Percentiles rank a stretch among this genome's conserved stretches.
Evolutionary conservation across 805 yeast species (phyloP).

Genomic region (Lachancea sp.): DNA sequence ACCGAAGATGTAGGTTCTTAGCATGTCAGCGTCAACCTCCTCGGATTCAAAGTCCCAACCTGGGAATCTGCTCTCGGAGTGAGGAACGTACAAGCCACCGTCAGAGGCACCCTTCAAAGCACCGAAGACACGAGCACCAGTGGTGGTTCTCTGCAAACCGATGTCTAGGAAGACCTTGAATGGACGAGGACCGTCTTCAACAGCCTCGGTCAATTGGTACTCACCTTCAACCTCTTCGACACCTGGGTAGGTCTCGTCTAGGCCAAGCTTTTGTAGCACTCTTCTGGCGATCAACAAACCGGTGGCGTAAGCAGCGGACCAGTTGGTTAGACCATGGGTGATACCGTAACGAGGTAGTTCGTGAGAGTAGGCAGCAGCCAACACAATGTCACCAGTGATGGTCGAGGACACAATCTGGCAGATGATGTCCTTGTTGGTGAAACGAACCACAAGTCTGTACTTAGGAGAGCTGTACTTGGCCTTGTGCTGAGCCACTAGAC

Average conservation of each 20-base stretch:
- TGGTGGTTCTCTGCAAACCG: constrained; percentile 99
- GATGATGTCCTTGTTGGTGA: constrained; percentile 99
- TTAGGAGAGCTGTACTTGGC: constrained; percentile 99
- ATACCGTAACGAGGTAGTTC: constrained; percentile 98
- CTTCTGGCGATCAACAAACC: constrained; percentile 99
- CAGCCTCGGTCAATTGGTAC: constrained; percentile 96
- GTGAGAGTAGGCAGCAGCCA: constrained; percentile 97
- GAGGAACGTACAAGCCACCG: constrained; percentile 99
- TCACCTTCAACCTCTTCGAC: constrained; percentile 99
- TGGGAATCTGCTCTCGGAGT: constrained; percentile 99
- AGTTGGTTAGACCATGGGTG: constrained; percentile 97
- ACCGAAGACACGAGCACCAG: constrained; percentile 99
- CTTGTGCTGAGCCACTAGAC: constrained; percentile 99
- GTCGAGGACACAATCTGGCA: constrained; percentile 96
- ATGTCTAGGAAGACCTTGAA: constrained; percentile 99
- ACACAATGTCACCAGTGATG: constrained; percentile 93
- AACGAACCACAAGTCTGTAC: constrained; percentile 98
- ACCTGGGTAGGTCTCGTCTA: constrained; percentile 97
- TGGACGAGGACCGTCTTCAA: constrained; percentile 99
- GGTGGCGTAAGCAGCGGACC: constrained; percentile 99
- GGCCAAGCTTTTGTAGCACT: constrained; percentile 93
- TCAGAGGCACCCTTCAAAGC: constrained; percentile 99
- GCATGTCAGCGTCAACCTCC: constrained; percentile 94
- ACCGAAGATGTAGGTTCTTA: constrained; percentile 99
- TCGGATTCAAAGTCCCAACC: constrained; percentile 99